Base-by-base conservation (phyloP, 1,139 yeast genomes). In the Debaryomycetaceae sp. region DNA sequence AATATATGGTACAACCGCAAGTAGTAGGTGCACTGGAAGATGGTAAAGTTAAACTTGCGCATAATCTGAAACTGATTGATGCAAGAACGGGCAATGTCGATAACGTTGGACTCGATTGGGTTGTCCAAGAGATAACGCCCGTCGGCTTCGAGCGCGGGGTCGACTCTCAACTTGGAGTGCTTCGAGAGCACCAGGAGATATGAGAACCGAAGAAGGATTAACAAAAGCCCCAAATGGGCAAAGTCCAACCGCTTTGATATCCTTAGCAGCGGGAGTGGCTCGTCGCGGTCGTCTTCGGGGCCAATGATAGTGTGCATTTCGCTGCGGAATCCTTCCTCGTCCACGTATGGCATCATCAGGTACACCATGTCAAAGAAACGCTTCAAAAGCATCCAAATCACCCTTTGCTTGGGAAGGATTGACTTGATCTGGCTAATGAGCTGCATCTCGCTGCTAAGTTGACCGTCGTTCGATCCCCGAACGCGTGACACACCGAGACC, bases 1-100 rank as follows among this genome's bases (percentile, higher is more conserved):
- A 46, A 45, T 6, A 41, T 41, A 12, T 47, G 49, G 34, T 58
- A 58, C 2, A 53, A 37, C 19, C 60, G 47, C 13, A 13, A 34
- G 27, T 56, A 34, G 4, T 58, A 35, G 1, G 61, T 47, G 26
- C 69, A 61, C 38, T 71, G 75, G 24, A 71, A 53, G 7, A 69
- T 58, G 1, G 60, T 58, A 18, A 71, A 39, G 6, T 68, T 61
- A 24, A 68, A 62, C 34, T 67, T 64, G 28, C 62, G 49, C 28
- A 61, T 36, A 17, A 49, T 45, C 26, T 62, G 58, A 34, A 56
- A 51, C 17, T 51, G 49, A 1, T 48, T 42, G 10, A 71, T 38
- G 10, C 63, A 50, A 3, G 43, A 28, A 11, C 58, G 43, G 0
- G 65, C 59, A 7, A 56, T 31, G 3, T 44, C 45, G 5, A 66